Evolutionary conservation across 495 filamentous ascomycete genomes (phyloP).

Genomic region (Recurvomyces mirabilis): DNA sequence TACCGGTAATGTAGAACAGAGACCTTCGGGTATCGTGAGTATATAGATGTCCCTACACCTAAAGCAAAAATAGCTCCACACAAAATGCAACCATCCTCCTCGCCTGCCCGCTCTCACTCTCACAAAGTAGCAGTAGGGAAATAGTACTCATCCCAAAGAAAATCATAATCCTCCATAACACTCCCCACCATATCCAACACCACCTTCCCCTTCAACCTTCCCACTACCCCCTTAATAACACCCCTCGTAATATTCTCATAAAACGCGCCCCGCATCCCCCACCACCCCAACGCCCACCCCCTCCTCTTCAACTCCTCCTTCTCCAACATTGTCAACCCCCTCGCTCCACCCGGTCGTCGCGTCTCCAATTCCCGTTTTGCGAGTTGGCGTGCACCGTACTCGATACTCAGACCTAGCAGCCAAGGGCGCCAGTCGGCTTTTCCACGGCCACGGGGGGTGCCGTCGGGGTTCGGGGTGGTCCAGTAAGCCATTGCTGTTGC

Average conservation of each 20-base stretch:
- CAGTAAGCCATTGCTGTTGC: conserved; percentile 70
- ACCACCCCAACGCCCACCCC: conserved; percentile 87
- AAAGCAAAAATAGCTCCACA: too few species aligned
- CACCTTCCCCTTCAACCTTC: conserved; percentile 60
- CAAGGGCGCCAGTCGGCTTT: conserved; percentile 65
- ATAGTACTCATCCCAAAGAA: conserved; percentile 96
- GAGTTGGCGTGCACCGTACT: conserved; percentile 76
- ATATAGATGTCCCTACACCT: too few species aligned
- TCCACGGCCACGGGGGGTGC: conserved; percentile 38
- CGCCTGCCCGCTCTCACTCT: not conserved
- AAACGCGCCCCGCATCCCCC: conserved; percentile 88
- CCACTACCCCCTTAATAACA: conserved; percentile 36
- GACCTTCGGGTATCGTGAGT: too few species aligned
- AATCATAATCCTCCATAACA: conserved; percentile 89
- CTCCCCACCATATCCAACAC: conserved; percentile 69
- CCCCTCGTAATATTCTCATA: conserved; percentile 89
- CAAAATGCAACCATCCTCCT: not conserved
- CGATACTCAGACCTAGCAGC: conserved; percentile 76
- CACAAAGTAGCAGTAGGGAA: conserved; percentile 65
- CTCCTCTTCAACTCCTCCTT: conserved; percentile 74
- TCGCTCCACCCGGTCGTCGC: conserved; percentile 51
- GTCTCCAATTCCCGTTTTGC: conserved; percentile 62
- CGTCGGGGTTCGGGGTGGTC: conserved; percentile 34
- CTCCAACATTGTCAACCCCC: conserved; percentile 70
- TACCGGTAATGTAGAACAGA: too few species aligned